A percentile compares a stretch with the other conserved stretches of the same genome.
Conservation (phyloP, 345 rosid species). For the Corchorus capsularis region DNA sequence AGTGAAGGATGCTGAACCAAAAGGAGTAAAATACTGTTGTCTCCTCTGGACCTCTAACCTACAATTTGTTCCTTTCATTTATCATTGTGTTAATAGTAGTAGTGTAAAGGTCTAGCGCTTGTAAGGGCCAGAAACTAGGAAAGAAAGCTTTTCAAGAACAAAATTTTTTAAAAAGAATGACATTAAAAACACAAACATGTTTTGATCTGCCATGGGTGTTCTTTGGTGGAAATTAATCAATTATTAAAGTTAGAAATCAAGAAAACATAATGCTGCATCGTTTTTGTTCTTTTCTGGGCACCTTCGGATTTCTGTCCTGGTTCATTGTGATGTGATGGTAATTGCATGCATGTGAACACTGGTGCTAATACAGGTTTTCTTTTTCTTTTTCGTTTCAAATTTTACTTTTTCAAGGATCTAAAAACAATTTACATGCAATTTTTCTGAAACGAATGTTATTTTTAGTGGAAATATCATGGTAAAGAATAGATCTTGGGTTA, state of each 20-base stretch:
- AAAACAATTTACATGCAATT: no score
- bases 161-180: no score
- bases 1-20: background rate
- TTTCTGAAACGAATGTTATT: no score
- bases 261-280: background rate
- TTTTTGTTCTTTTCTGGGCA: background rate
- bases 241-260: background rate
- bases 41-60: background rate
- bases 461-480: no score
- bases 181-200: background rate
- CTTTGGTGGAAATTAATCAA: background rate
- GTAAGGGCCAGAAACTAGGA: background rate
- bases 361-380: no score
- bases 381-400: no score
- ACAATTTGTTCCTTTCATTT: background rate
- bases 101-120: background rate
- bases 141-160: background rate
- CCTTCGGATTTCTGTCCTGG: background rate
- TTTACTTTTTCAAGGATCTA: no score
- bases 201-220: background rate
- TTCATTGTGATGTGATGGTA: background rate
- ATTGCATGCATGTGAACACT: background rate
- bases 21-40: background rate
- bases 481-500: no score
- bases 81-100: background rate